phyloP scores from a whole-genome alignment of 2,329 filamentous ascomycete genomes.

The Alternaria viburni region DNA sequence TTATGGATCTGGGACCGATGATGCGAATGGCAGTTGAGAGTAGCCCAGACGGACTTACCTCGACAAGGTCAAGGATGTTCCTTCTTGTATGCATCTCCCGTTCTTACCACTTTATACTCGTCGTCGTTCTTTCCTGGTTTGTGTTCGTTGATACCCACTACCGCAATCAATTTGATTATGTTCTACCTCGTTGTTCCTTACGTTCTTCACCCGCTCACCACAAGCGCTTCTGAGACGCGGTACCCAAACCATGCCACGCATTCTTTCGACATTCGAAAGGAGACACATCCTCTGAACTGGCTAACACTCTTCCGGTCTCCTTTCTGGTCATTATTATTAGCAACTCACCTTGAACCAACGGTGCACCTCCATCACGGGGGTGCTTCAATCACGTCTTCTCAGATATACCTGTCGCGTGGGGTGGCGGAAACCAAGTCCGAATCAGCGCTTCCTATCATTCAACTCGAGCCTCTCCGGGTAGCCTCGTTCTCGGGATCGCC shows the following conservation, averaged over 20 bases:
- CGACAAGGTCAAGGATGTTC: conserved; percentile 7
- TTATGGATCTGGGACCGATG: conserved; percentile 27
- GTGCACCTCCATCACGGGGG: conserved; percentile 20
- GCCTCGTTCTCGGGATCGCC: conserved; percentile 26
- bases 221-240: background rate
- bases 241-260: background rate
- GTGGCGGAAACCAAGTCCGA: conserved; percentile 49
- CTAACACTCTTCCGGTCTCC: background rate
- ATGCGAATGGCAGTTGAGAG: conserved; percentile 21
- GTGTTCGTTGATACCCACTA: conserved; percentile 17
- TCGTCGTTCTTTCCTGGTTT: conserved; percentile 1
- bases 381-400: conserved; percentile 53
- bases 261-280: background rate
- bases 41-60: conserved; percentile 6
- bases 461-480: conserved; percentile 16
- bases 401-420: conserved; percentile 55
- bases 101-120: conserved; percentile 12
- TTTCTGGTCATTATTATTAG: background rate
- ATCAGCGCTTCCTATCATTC: conserved; percentile 26
- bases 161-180: conserved; percentile 3
- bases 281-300: background rate
- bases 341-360: background rate
- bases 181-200: background rate
- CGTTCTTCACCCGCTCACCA: background rate
- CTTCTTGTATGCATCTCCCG: conserved; percentile 21